Base-by-base conservation (phyloP, 345 rosid genomes). In the Syzygium aqueum region DNA sequence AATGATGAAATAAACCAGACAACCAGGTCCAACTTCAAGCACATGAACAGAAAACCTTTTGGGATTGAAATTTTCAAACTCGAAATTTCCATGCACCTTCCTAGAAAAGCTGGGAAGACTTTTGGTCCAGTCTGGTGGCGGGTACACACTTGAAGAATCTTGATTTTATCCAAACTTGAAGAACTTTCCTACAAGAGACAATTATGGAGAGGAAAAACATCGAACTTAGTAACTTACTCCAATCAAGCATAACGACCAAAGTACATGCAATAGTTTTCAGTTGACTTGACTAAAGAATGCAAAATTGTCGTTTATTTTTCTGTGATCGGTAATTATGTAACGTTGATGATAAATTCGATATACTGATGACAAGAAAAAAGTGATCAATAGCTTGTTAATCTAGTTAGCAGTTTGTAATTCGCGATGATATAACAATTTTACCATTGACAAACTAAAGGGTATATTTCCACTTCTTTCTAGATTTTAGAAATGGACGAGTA, bases 261-360 rank as follows among this genome's bases (percentile, higher is more conserved):
- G 56, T 19, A 6, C 56, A 22, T 4, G 11, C 5, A n/a, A n/a
- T n/a, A n/a, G n/a, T 25, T 22, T 56, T 56, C 1, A 22, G 5
- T 56, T 22, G 61, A 22, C 27, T 56, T 56, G 27, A 56, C 61
- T 56, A 56, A 5, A 56, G 12, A 56, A 56, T 56, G 61, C 61
- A 56, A 22, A 10, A 56, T 22, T 56, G 27, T 22, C 11, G 2
- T 4, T 3, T 56, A 8, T 54, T 54, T 8, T 54, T 54, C 25
- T 8, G 0, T 54, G 11, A 8, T 7, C 22, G 25, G 57, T 53
- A 19, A 53, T 6, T 53, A 19, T 3, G 57, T 53, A 53, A 53
- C 3, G 23, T 19, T 2, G 5, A 54, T 2, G 3, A 21, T 3
- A 54, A 21, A 54, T 54, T 54, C 1, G 0, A n/a, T n/a, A 53